Evolutionary conservation across 371 early-diverging fungal species (phyloP).

Genomic region (Batkoa obscura): DNA sequence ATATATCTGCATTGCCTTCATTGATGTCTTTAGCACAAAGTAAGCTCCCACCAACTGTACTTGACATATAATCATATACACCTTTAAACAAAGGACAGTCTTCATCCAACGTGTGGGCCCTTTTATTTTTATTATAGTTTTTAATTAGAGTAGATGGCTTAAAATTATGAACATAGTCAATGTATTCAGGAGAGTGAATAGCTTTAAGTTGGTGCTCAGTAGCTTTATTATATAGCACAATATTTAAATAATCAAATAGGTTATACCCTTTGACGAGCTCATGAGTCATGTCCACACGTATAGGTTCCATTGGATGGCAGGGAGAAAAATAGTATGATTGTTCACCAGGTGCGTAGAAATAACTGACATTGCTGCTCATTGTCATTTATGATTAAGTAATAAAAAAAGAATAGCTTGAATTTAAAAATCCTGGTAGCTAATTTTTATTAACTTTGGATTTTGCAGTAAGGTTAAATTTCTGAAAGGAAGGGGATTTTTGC

Average conservation of each 20-base stretch:
- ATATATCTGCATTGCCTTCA: slow-evolving; percentile 76
- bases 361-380: no score
- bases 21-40: slow-evolving; percentile 86
- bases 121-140: slow-evolving; percentile 51
- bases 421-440: no score
- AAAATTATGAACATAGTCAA: slow-evolving; percentile 87
- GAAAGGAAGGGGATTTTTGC: no score
- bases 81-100: slow-evolving; percentile 98
- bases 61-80: slow-evolving; percentile 81
- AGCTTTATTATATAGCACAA: slow-evolving; percentile 58
- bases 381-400: no score
- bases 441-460: no score
- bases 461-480: no score
- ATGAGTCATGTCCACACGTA: slow-evolving; percentile 94
- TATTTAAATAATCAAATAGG: slow-evolving; percentile 83
- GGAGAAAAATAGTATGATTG: slow-evolving; percentile 64
- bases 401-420: no score
- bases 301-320: slow-evolving; percentile 99
- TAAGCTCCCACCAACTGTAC: slow-evolving; percentile 79
- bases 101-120: slow-evolving; percentile 41
- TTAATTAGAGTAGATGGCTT: slow-evolving; percentile 81
- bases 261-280: slow-evolving; percentile 90
- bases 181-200: slow-evolving; percentile 98
- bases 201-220: slow-evolving; percentile 85
- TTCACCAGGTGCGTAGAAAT: no score